Base-by-base conservation (phyloP, 1,284 basidiomycete species). In the Malassezia pachydermatis region DNA sequence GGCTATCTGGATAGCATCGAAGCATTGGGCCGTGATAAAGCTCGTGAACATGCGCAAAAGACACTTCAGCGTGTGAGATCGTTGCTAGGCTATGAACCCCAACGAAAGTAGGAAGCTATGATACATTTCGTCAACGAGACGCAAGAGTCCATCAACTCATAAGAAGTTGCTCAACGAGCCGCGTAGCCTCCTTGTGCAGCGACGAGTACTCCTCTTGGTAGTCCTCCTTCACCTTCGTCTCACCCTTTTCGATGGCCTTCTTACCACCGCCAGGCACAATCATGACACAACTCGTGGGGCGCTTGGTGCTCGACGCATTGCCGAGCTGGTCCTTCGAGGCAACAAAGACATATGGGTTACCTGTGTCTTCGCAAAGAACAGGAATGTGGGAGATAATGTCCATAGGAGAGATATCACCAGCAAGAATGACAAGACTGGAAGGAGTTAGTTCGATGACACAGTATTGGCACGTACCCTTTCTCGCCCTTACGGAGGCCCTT, bases 301-400 rank as follows among this genome's bases (percentile, higher is more conserved):
- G 82, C 76, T 99, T 99, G 41, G 94, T 99, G 44, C 87, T 84
- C 67, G 88, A 89, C 13, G 92, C 88, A 58, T 84, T 83, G 2
- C 94, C 94, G 20, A 99, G 81, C 65, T 62, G 61, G 33, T 96
- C 90, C 75, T 73, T 73, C 36, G 62, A 65, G n/a, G 51, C 25
- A 3, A 74, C 73, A 35, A 72, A 79, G 54, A 92, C 79, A 73
- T 96, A 99, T 14, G 92, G 90, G 67, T 95, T 85, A 41, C 83
- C 80, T 5, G 88, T 84, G 73, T 99, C 94, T 75, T 99, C 94
- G 49, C 87, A 85, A 65, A 98, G 77, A 25, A 96, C 77, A 13
- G 94, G 94, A 47, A 99, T 78, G 75, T 98, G 94, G 19, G 88
- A 90, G 62, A 98, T 86, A 62, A 99, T 95, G 74, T 99, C 94